Base-by-base conservation (phyloP, 2,329 filamentous ascomycete genomes). In the Xylaria polymorpha region DNA sequence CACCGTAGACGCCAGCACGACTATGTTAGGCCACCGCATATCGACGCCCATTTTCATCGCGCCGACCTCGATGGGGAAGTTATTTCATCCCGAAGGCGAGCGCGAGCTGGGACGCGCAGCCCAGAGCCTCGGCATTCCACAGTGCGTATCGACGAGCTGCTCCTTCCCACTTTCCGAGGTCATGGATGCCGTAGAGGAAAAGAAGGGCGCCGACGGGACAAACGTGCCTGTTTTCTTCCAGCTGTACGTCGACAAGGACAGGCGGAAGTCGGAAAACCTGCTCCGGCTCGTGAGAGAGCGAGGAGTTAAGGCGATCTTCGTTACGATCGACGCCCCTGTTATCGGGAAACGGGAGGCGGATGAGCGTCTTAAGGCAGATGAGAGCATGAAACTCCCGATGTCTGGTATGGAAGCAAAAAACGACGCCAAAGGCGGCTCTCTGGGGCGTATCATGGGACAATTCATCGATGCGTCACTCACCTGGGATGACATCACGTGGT, bases 401-500 rank as follows among this genome's bases (percentile, higher is more conserved):
- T 83, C 81, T 15, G 86, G 84, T 1, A 81, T 83, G 48, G 81
- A 81, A 68, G 81, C 82, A 0, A 82, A 82, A 25, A 86, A 86
- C 69, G 87, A 88, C 76, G 73, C 78, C 56, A 83, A 87, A 71
- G 88, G 88, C 39, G 83, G 85, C 0, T 85, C 87, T 12, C 74
- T 89, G 64, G 84, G 87, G 22, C 76, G 89, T 64, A 80, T 86
- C 68, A 85, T 90, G 84, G 85, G 86, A 12, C 75, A 80, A 37
- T 87, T 86, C 79, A 84, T 91, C 74, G 88, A 90, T 75, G 74
- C 87, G 4, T 83, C 84, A 20, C 80, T 89, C 15, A 84, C 74
- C 8, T 93, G 90, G 91, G 84, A 86, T 53, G 91, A 91, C 76
- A 82, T 92, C 1, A 80, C 84, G 4, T 93, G 90, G 90, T 76